Conservation (phyloP, 164 flowering plant species). For the Amborella trichopoda region DNA sequence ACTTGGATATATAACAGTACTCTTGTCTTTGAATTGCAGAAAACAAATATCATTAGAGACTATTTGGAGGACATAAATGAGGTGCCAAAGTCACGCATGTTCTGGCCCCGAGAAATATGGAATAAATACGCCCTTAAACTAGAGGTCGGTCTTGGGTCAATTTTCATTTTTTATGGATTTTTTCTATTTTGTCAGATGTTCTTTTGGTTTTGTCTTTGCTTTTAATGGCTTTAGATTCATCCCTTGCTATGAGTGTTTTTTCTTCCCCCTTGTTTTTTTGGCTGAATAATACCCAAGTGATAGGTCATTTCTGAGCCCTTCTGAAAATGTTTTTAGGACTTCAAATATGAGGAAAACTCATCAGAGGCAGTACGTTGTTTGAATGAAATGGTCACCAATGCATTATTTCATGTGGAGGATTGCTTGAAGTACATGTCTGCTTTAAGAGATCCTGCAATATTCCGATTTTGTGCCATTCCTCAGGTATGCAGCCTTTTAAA, state of each 20-base stretch:
- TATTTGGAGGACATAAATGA: constrained; percentile 96
- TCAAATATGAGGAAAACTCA: constrained; percentile 82
- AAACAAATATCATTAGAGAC: constrained; percentile 87
- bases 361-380: constrained; percentile 76
- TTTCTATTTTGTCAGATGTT: too few relatives aligned
- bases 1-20: too few relatives aligned
- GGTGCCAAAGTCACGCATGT: constrained; percentile 95
- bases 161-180: too few relatives aligned
- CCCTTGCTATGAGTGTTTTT: background rate
- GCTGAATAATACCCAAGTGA: too few relatives aligned
- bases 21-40: constrained; percentile 32
- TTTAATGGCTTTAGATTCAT: too few relatives aligned
- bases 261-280: background rate
- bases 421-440: constrained; percentile 69
- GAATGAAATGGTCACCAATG: constrained; percentile 96
- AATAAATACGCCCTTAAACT: constrained; percentile 86
- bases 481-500: constrained; percentile 75
- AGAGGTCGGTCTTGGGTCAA: constrained; percentile 62
- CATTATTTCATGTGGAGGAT: constrained; percentile 69
- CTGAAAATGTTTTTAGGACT: constrained; percentile 40
- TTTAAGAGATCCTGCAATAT: constrained; percentile 49
- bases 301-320: too few relatives aligned
- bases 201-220: too few relatives aligned
- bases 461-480: constrained; percentile 91
- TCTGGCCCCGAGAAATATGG: constrained; percentile 98